These are phyloP conservation scores for Ophiorrhiza pumila DNA, from an alignment of 257 asterid genomes.

Conservation along the genomic window DNA sequence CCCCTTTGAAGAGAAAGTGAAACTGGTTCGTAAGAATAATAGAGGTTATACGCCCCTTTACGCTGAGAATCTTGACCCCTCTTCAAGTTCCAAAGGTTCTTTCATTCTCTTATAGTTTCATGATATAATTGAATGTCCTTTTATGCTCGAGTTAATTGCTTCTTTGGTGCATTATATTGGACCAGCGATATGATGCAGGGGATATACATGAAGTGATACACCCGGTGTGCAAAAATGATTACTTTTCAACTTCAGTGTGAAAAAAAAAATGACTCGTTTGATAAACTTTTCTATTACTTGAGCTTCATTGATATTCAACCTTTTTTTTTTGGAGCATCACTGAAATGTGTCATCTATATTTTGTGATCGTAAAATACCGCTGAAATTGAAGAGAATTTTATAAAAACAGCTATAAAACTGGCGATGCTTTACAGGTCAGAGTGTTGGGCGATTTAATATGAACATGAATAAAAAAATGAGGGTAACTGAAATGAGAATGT, in stretches of 20 bases:
- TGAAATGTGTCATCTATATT: no score
- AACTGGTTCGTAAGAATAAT: conserved; percentile 31
- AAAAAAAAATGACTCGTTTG: background rate
- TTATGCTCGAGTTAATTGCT: background rate
- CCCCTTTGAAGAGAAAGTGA: conserved; percentile 43
- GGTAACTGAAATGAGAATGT: no score
- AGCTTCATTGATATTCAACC: background rate
- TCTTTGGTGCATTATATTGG: background rate
- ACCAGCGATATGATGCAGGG: background rate
- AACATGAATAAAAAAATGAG: no score
- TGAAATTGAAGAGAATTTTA: no score
- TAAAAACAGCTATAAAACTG: no score
- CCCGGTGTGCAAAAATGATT: no score
- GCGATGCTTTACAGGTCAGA: no score
- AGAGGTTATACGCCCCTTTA: conserved; percentile 55
- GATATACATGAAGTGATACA: background rate
- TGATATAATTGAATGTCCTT: background rate
- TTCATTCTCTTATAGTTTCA: background rate
- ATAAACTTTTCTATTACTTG: background rate
- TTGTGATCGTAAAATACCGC: no score
- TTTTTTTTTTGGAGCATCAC: background rate
- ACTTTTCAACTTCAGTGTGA: background rate
- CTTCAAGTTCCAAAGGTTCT: conserved; percentile 40
- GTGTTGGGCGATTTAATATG: no score
- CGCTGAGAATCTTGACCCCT: conserved; percentile 48